These are phyloP conservation scores for Tolypocladium capitatum DNA, from an alignment of 2,329 filamentous ascomycete genomes.

Conservation along the genomic window DNA sequence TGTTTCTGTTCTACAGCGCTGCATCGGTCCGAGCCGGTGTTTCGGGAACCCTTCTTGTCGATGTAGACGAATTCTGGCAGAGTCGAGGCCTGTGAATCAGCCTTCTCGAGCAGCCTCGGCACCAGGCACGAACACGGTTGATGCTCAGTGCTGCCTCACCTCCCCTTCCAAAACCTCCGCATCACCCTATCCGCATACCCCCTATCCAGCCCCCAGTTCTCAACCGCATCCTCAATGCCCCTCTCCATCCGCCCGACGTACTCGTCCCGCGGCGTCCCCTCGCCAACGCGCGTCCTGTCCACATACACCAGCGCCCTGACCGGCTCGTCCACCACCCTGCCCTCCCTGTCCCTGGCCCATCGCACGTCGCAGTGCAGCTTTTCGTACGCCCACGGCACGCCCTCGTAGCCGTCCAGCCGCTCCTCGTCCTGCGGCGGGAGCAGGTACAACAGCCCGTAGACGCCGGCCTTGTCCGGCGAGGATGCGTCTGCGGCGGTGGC, in stretches of 20 bases:
- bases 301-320: slow-evolving; percentile 45
- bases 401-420: slow-evolving; percentile 43
- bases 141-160: slow-evolving; percentile 2
- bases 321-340: slow-evolving; percentile 9
- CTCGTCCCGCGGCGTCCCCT: slow-evolving; percentile 35
- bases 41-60: not conserved
- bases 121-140: not conserved
- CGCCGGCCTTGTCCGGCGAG: slow-evolving; percentile 17
- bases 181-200: slow-evolving; percentile 41
- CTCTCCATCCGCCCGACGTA: slow-evolving; percentile 52
- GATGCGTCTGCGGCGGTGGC: too few species aligned
- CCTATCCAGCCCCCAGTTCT: slow-evolving; percentile 37
- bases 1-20: not conserved
- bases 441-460: slow-evolving; percentile 45
- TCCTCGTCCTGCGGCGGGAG: slow-evolving; percentile 36
- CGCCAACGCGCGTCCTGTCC: slow-evolving; percentile 27
- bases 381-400: slow-evolving; percentile 48
- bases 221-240: slow-evolving; percentile 45
- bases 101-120: not conserved
- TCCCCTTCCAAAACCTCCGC: slow-evolving; percentile 26
- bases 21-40: not conserved
- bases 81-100: too few species aligned
- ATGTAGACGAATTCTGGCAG: not conserved
- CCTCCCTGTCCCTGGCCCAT: slow-evolving; percentile 12
- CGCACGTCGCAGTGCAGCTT: slow-evolving; percentile 29